A percentile compares a stretch with the other conserved stretches of the same genome.
phyloP scores from a whole-genome alignment of 2,329 filamentous ascomycete species.

The Lasiodiplodia sp. region DNA sequence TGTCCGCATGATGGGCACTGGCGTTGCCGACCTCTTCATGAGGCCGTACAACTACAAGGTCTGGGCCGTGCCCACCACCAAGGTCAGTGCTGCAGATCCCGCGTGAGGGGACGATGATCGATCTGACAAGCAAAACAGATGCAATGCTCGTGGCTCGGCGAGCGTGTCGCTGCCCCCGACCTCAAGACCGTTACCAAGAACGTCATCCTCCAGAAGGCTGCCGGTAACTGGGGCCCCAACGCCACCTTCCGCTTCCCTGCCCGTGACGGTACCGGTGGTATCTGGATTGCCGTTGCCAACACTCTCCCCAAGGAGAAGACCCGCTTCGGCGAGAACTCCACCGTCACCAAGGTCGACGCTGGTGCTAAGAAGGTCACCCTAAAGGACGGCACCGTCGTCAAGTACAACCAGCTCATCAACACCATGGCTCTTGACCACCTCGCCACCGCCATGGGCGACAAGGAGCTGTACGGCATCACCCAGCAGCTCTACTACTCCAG shows the following conservation, averaged over 20 bases:
- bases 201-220: constrained; percentile 93
- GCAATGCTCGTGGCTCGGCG: constrained; percentile 98
- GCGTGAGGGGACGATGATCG: neutral
- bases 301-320: constrained; percentile 93
- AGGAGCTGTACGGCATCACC: constrained; percentile 81
- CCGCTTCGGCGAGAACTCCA: constrained; percentile 83
- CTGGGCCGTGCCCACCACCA: constrained; percentile 97
- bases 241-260: constrained; percentile 98
- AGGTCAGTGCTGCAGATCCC: constrained; percentile 64
- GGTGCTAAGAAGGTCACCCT: constrained; percentile 83
- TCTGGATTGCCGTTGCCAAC: constrained; percentile 97
- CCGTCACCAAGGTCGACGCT: constrained; percentile 86
- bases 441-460: constrained; percentile 84
- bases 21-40: constrained; percentile 97
- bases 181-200: constrained; percentile 94
- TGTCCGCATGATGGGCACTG: constrained; percentile 85
- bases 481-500: constrained; percentile 96
- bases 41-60: constrained; percentile 99
- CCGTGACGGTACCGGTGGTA: constrained; percentile 92
- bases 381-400: constrained; percentile 83
- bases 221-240: constrained; percentile 97
- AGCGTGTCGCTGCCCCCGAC: constrained; percentile 96
- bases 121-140: constrained; percentile 66
- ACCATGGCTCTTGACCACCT: constrained; percentile 96
- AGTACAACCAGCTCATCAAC: constrained; percentile 90